Conservation (phyloP, 179 eudicot genomes). For the Camellia oleifera region DNA sequence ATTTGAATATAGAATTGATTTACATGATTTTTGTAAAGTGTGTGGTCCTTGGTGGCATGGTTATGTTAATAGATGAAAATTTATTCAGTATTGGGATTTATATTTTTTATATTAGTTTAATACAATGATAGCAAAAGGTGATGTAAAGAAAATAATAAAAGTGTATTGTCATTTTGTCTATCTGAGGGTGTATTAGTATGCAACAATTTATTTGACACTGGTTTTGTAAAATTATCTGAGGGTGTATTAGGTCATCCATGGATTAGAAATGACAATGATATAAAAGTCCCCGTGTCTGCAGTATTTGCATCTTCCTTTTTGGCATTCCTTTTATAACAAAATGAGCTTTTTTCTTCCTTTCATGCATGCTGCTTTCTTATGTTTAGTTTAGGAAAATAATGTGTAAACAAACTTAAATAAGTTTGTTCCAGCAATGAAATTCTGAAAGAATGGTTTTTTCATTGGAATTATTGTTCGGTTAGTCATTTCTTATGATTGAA, state of each 20-base stretch:
- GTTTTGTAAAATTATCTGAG: too few species aligned
- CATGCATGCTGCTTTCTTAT: background rate
- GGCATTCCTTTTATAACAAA: background rate
- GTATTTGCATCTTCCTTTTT: slow-evolving; percentile 23
- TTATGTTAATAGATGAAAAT: too few species aligned
- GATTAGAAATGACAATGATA: slow-evolving; percentile 47
- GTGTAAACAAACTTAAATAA: background rate
- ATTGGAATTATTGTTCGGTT: background rate
- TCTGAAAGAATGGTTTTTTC: background rate
- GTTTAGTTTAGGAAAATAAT: background rate
- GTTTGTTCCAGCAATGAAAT: background rate
- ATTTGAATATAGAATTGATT: too few species aligned
- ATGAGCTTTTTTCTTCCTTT: background rate
- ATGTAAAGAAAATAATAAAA: too few species aligned
- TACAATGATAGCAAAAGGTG: too few species aligned
- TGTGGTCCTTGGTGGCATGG: too few species aligned
- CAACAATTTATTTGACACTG: too few species aligned
- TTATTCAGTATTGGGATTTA: too few species aligned
- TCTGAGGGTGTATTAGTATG: too few species aligned
- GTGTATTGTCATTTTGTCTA: too few species aligned
- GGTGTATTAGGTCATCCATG: slow-evolving; percentile 67
- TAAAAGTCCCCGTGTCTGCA: slow-evolving; percentile 62
- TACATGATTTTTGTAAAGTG: too few species aligned
- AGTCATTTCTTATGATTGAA: background rate
- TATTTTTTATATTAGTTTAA: too few species aligned